Percentiles rank a stretch among this genome's conserved stretches.
Conservation (phyloP, 345 rosid species). For the Euphorbia peplus region DNA sequence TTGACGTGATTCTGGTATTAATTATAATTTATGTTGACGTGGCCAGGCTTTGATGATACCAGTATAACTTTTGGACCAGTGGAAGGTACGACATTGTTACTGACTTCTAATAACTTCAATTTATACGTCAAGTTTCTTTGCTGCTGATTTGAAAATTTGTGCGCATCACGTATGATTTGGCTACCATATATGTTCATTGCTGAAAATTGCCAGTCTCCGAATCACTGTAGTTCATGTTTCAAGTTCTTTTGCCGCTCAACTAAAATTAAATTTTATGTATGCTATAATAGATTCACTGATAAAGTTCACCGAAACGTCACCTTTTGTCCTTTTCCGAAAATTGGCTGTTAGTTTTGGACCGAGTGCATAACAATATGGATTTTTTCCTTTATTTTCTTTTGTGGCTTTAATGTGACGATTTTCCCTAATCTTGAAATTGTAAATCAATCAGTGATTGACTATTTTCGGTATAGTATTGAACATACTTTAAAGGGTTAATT, state of each 20-base stretch:
- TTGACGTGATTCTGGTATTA: slow-evolving; percentile 2
- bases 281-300: neutral
- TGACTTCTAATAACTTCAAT: slow-evolving; percentile 19
- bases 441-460: neutral
- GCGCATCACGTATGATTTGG: neutral
- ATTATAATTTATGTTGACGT: slow-evolving; percentile 16
- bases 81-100: slow-evolving; percentile 59
- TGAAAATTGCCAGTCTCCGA: neutral
- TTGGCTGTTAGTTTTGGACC: neutral
- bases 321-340: neutral
- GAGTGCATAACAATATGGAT: neutral
- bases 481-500: no score
- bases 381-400: neutral
- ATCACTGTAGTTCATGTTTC: neutral
- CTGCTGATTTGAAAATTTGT: slow-evolving; percentile 4
- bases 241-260: neutral
- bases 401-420: neutral
- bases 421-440: neutral
- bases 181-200: neutral
- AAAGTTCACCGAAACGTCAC: neutral
- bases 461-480: neutral
- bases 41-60: slow-evolving; percentile 86
- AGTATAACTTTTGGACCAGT: slow-evolving; percentile 82
- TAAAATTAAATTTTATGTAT: no score
- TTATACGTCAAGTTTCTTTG: slow-evolving; percentile 14